Conservation (phyloP, 2,329 filamentous ascomycete genomes). For the Paraconiothyrium brasiliense region DNA sequence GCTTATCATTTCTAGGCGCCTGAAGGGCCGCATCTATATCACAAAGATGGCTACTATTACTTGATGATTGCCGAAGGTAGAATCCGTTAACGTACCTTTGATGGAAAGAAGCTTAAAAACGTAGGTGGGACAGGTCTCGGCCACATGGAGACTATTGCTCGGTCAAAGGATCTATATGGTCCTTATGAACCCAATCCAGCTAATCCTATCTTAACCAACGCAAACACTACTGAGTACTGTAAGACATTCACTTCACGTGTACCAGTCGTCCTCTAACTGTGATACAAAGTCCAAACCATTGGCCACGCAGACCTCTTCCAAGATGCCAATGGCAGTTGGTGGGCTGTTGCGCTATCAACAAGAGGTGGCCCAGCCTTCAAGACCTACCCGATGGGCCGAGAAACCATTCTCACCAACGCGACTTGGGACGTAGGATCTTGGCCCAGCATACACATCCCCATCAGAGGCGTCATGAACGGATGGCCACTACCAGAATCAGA, state of each 20-base stretch:
- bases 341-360: slow-evolving; percentile 38
- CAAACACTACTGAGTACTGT: slow-evolving; percentile 51
- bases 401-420: slow-evolving; percentile 38
- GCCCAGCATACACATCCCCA: slow-evolving; percentile 54
- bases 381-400: slow-evolving; percentile 40
- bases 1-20: slow-evolving; percentile 27
- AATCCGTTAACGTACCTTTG: slow-evolving; percentile 35
- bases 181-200: slow-evolving; percentile 47
- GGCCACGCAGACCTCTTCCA: slow-evolving; percentile 42
- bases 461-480: slow-evolving; percentile 58
- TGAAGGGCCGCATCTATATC: slow-evolving; percentile 52
- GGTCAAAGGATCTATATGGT: slow-evolving; percentile 46
- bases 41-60: slow-evolving; percentile 46
- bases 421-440: slow-evolving; percentile 49
- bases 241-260: slow-evolving; percentile 20
- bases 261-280: not conserved
- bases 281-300: slow-evolving; percentile 32
- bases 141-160: slow-evolving; percentile 50
- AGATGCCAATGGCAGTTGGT: slow-evolving; percentile 36
- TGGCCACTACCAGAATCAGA: slow-evolving; percentile 50
- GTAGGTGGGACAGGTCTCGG: slow-evolving; percentile 45
- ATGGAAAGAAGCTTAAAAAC: slow-evolving; percentile 32
- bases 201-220: slow-evolving; percentile 53
- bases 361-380: slow-evolving; percentile 36
- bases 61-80: slow-evolving; percentile 49